These are phyloP conservation scores for Alternaria tenuissima DNA, from an alignment of 2,329 filamentous ascomycete species.

Conservation along the genomic window DNA sequence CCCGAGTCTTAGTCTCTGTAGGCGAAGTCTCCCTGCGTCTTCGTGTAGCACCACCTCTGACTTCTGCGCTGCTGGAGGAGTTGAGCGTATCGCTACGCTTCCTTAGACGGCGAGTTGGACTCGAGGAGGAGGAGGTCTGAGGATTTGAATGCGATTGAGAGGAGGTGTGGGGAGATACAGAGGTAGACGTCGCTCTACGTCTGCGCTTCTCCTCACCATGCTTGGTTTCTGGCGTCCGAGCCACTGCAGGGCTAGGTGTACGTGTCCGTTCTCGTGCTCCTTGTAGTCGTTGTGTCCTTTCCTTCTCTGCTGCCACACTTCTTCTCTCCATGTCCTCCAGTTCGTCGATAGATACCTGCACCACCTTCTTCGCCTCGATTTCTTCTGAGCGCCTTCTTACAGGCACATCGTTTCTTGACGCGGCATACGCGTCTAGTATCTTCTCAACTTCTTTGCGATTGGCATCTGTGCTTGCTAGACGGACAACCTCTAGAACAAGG, in stretches of 20 bases:
- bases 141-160: constrained; percentile 7
- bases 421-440: constrained; percentile 31
- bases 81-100: constrained; percentile 35
- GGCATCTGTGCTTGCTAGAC: constrained; percentile 30
- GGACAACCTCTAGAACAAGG: constrained; percentile 32
- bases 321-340: constrained; percentile 14
- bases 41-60: constrained; percentile 9
- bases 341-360: constrained; percentile 2
- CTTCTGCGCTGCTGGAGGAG: constrained; percentile 24
- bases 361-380: neutral
- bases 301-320: constrained; percentile 1
- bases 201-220: constrained; percentile 13
- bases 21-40: constrained; percentile 21
- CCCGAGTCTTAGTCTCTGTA: constrained; percentile 15
- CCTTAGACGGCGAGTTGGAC: constrained; percentile 22
- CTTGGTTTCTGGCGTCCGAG: constrained; percentile 6
- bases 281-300: neutral
- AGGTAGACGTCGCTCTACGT: constrained; percentile 3
- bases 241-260: constrained; percentile 16
- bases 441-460: constrained; percentile 35
- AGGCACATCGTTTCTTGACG: constrained; percentile 9
- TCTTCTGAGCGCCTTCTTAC: constrained; percentile 5
- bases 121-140: constrained; percentile 9
- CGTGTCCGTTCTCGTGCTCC: constrained; percentile 5
- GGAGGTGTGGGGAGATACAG: neutral